These are phyloP conservation scores for Stipa capillata DNA, from an alignment of 176 grass and related monocot genomes.

Conservation along the genomic window DNA sequence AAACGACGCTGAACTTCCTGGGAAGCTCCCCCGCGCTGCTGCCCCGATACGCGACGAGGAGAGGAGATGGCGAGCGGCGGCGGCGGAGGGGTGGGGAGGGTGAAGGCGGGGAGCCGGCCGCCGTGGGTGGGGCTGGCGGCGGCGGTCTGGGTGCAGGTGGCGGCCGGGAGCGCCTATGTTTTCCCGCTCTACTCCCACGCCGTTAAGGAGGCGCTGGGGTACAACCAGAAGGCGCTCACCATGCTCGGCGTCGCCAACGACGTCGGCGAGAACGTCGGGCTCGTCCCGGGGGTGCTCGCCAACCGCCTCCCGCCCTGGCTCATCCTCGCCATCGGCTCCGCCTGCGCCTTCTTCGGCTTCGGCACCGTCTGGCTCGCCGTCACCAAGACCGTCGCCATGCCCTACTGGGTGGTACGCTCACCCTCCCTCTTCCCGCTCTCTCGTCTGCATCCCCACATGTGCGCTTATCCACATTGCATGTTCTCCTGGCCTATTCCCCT, in stretches of 20 bases:
- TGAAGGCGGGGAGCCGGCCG: conserved; percentile 76
- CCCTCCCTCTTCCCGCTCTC: neutral
- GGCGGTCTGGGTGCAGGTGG: conserved; percentile 88
- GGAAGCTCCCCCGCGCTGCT: neutral
- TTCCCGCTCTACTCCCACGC: conserved; percentile 90
- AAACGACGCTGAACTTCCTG: neutral
- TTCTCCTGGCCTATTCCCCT: neutral
- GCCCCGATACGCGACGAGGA: too few species aligned
- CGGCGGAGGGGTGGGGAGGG: conserved; percentile 8
- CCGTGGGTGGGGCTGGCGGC: conserved; percentile 92
- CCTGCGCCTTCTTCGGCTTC: conserved; percentile 77
- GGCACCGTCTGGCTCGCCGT: conserved; percentile 79
- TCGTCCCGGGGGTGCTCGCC: conserved; percentile 63
- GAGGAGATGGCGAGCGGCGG: neutral
- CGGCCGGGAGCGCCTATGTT: conserved; percentile 66
- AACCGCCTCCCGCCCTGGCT: conserved; percentile 68
- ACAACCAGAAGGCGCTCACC: conserved; percentile 66
- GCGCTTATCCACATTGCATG: neutral
- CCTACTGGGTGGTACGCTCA: conserved; percentile 60
- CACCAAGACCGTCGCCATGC: conserved; percentile 59
- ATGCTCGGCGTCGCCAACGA: conserved; percentile 94
- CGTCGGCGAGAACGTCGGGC: conserved; percentile 80
- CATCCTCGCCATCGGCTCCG: conserved; percentile 67
- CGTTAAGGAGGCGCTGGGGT: conserved; percentile 54
- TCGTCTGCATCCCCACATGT: neutral